These are phyloP conservation scores for Aspergillus baeticus DNA, from an alignment of 495 filamentous ascomycete species.

Conservation along the genomic window DNA sequence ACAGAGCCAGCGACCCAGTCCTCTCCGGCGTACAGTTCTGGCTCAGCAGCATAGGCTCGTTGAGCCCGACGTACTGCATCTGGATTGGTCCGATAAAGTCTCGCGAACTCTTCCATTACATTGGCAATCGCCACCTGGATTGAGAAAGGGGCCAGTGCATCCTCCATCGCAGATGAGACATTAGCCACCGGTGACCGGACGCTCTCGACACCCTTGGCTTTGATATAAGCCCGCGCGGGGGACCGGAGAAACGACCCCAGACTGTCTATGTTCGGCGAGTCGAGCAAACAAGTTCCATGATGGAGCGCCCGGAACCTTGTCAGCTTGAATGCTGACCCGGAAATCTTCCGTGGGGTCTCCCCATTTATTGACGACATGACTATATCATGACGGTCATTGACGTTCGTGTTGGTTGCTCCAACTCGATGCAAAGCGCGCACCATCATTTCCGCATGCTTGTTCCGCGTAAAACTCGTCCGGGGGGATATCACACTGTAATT, in stretches of 20 bases:
- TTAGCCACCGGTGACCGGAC: constrained; percentile 83
- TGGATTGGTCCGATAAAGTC: constrained; percentile 27
- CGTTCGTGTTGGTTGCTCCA: constrained; percentile 52
- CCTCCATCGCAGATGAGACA: constrained; percentile 52
- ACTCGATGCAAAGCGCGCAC: constrained; percentile 64
- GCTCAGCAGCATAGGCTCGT: constrained; percentile 34
- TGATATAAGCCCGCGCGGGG: constrained; percentile 70
- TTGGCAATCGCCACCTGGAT: constrained; percentile 35
- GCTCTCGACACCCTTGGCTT: constrained; percentile 87
- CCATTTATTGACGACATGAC: constrained; percentile 56
- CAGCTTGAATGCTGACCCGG: constrained; percentile 91
- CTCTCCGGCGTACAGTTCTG: constrained; percentile 40
- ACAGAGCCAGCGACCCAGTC: constrained; percentile 46
- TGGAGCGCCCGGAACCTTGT: constrained; percentile 76
- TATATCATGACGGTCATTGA: constrained; percentile 93
- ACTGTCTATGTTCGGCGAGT: constrained; percentile 63
- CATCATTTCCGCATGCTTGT: constrained; percentile 90
- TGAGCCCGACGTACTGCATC: constrained; percentile 35
- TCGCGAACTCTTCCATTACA: constrained; percentile 36
- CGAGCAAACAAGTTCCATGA: constrained; percentile 85
- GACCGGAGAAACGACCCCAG: constrained; percentile 68
- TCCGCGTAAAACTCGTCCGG: constrained; percentile 66
- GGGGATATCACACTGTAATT: constrained; percentile 93
- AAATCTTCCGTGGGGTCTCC: constrained; percentile 67
- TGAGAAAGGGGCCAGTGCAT: constrained; percentile 34